Base-by-base conservation (phyloP, 805 yeast genomes). In the Kuraishia piskuri region DNA sequence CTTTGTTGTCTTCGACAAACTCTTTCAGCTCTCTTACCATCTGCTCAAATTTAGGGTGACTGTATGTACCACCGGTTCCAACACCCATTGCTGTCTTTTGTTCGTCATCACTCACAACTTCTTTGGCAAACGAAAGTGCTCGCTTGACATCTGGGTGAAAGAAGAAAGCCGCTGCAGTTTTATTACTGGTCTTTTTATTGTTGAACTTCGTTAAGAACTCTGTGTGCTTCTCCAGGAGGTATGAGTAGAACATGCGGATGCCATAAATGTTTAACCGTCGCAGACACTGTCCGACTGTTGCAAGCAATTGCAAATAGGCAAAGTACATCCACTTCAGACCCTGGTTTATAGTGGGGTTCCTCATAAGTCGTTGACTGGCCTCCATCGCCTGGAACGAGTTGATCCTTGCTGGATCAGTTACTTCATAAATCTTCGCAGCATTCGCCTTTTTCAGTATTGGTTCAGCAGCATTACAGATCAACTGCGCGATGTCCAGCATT, bases 261-360 rank as follows among this genome's bases (percentile, higher is more conserved):
- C 99, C 98, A 66, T 94, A 95, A 20, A 88, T 81, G 59, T 84
- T 84, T 37, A 94, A 70, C 54, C 91, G 65, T 61, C 83, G 73
- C 23, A 83, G 67, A 70, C 85, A 80, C 61, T 81, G 90, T 0
- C 96, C 96, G 6, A 85, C 84, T 40, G 82, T 80, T 3, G 82
- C 81, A 48, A 94, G 68, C 2, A 87, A 60, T 56, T 81, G 86
- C 7, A 89, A 63, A 22, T 81, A 74, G 59, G 78, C 83, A 60
- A 72, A 84, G 56, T 83, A 79, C 37, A 82, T 76, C 94, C 94
- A 88, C 63, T 87, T 87, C 22, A 82, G 61, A 19, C 90, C 90
- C 65, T 86, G 89, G 1, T 84, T 77, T 0, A 85, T 64, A 1
- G 72, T 60, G 1, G 78, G 82, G 59, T 85, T 82, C 50, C 71